Evolutionary conservation across 192 early-diverging fungal genomes (phyloP), one percentile per base, ranked within the genome.

Genomic region (Tieghemiomyces parasiticus): DNA sequence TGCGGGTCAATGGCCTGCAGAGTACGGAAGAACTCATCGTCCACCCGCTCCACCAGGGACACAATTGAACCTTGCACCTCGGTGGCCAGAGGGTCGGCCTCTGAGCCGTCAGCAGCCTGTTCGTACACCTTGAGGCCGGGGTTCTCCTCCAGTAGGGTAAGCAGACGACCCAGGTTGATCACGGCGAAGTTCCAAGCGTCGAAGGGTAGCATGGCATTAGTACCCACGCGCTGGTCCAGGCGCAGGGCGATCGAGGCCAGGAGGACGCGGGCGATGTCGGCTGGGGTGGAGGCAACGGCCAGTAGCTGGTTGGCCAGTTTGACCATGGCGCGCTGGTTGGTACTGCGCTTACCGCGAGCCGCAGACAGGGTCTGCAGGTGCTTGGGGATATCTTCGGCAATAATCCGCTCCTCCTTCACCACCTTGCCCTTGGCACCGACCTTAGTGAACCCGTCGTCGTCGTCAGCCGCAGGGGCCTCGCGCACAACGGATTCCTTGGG

Each of bases 1-100:
- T 96, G 92, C 59, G 94, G 94, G 74, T 99, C 96, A 65, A 93
- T 93, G 67, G 83, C 82, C 69, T 94, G 93, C 46, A 99, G 80
- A 29, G 92, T 88, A 72, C 89, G 88, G 63, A 81, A 89, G 73
- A 96, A 99, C 74, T 99, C 96, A 60, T 97, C 93, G 73, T 96
- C 92, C 44, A 97, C 73, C 30, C 95, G 86, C 62, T 99, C 96
- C 32, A 97, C 74, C 50, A 90, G 86, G 45, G 88, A 78, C 52
- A 86, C 74, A 55, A 97, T 74, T 38, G 86, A 91, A 58, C 94
- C 96, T 50, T 38, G 55, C 32, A 58, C 30, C 33, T 58, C 83
- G 88, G 60, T 97, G 70, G 14, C 66, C 65, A 19, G 86, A 70
- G 22, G 66, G 58, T 52, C 81, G 28, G 61, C 78, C 29, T 78